Percentiles rank a stretch among this genome's conserved stretches.
Conservation (phyloP, 352 stramenopile genomes). For the Elongisporangium prolatum region DNA sequence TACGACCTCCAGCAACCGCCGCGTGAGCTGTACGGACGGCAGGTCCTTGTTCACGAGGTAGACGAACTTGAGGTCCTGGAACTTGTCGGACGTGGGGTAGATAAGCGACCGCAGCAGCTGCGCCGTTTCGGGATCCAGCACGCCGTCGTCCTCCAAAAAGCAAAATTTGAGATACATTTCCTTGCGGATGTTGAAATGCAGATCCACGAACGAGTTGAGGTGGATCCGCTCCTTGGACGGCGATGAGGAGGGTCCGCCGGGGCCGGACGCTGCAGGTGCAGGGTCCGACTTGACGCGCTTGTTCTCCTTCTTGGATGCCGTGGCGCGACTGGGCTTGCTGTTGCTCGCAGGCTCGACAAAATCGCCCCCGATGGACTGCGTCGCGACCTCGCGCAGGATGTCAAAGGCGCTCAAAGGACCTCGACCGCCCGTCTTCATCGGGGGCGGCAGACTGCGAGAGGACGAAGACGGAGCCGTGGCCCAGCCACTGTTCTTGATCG, state of each 20-base stretch:
- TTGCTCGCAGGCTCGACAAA: constrained; percentile 31
- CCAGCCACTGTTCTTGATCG: constrained; percentile 24
- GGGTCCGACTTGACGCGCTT: constrained; percentile 31
- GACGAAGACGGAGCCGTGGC: not conserved
- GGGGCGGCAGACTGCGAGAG: not conserved
- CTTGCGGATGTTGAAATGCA: constrained; percentile 83
- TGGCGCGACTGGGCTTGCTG: constrained; percentile 12
- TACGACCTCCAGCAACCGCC: constrained; percentile 70
- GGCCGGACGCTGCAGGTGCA: constrained; percentile 4
- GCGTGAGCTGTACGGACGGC: constrained; percentile 66
- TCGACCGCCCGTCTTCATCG: constrained; percentile 3
- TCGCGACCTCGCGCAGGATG: constrained; percentile 77
- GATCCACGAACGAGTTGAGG: constrained; percentile 76
- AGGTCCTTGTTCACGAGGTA: constrained; percentile 87
- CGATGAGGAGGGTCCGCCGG: constrained; percentile 19
- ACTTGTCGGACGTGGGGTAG: constrained; percentile 76
- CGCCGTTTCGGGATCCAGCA: constrained; percentile 61
- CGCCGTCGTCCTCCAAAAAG: constrained; percentile 65
- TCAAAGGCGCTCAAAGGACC: constrained; percentile 68
- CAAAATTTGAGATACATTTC: constrained; percentile 87
- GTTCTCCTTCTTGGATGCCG: constrained; percentile 8
- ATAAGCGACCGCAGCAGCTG: constrained; percentile 73
- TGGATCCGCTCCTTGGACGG: constrained; percentile 49
- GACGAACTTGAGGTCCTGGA: constrained; percentile 86
- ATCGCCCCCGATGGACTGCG: constrained; percentile 56